Percentiles rank a stretch among this genome's conserved stretches.
These are phyloP conservation scores for Starmerella gropengiesseri DNA, from an alignment of 805 yeast species.

Conservation along the genomic window DNA sequence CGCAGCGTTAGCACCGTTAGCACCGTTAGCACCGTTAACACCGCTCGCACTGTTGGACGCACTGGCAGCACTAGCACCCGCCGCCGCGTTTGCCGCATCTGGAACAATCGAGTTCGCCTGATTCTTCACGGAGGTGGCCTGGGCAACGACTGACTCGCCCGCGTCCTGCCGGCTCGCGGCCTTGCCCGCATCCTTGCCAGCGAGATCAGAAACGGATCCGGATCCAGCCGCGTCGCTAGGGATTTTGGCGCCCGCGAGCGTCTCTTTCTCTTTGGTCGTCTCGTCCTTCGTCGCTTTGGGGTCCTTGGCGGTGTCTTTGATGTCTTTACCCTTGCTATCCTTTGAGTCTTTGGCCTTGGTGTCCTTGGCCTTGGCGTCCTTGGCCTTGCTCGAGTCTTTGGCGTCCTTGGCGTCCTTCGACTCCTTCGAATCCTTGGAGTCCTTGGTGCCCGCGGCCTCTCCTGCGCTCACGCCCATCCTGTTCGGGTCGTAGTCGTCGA, in stretches of 20 bases:
- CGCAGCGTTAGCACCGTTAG: too few species aligned
- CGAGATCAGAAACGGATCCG: too few species aligned
- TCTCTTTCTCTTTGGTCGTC: background rate
- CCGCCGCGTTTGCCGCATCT: too few species aligned
- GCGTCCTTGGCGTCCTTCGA: background rate
- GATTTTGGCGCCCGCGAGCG: background rate
- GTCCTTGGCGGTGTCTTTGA: background rate
- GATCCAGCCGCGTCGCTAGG: background rate
- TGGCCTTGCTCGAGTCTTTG: background rate
- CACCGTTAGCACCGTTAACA: too few species aligned
- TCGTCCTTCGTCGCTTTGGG: background rate
- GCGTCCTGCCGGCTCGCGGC: too few species aligned
- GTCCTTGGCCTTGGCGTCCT: background rate
- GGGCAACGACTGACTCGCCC: too few species aligned
- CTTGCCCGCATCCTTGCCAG: too few species aligned
- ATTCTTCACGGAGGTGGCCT: too few species aligned
- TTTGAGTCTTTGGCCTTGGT: background rate
- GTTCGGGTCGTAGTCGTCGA: conserved; percentile 31
- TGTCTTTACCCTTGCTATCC: background rate
- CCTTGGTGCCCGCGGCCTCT: conserved; percentile 18
- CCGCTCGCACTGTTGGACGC: too few species aligned
- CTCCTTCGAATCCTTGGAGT: background rate
- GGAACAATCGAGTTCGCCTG: too few species aligned
- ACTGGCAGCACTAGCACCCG: too few species aligned
- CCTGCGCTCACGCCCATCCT: conserved; percentile 28